A percentile compares a stretch with the other conserved stretches of the same genome.
phyloP scores from a whole-genome alignment of 2,329 filamentous ascomycete genomes.

The Penicillium sp. region DNA sequence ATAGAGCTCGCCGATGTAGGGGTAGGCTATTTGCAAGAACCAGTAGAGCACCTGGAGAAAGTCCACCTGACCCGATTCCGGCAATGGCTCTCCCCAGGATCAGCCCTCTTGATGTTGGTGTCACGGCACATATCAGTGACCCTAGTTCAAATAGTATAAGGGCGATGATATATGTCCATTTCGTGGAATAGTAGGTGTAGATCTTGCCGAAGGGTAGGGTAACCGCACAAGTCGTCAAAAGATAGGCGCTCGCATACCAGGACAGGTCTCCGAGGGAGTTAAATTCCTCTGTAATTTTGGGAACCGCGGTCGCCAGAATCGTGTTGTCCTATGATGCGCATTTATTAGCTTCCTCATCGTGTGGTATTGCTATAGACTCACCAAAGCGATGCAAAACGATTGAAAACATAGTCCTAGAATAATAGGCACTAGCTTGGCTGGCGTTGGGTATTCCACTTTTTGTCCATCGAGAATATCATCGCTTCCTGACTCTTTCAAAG shows the following conservation, averaged over 20 bases:
- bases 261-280: constrained; percentile 51
- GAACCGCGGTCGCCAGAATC: constrained; percentile 52
- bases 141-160: constrained; percentile 49
- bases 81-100: constrained; percentile 49
- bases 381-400: constrained; percentile 45
- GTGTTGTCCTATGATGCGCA: constrained; percentile 40
- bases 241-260: constrained; percentile 54
- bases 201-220: constrained; percentile 49
- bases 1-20: constrained; percentile 45
- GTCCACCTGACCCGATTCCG: constrained; percentile 43
- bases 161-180: constrained; percentile 47
- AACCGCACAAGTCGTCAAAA: constrained; percentile 49
- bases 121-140: constrained; percentile 43
- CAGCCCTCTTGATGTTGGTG: constrained; percentile 42
- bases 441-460: constrained; percentile 37
- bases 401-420: constrained; percentile 41
- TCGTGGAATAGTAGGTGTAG: constrained; percentile 49
- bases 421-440: constrained; percentile 38
- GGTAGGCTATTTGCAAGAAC: constrained; percentile 47
- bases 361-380: constrained; percentile 10
- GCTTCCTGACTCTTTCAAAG: constrained; percentile 20
- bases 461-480: constrained; percentile 23
- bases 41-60: constrained; percentile 46
- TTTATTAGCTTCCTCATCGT: not conserved
- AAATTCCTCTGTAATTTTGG: constrained; percentile 54